Evolutionary conservation across 2,329 filamentous ascomycete genomes (phyloP).

Genomic region (Geosmithia flava): DNA sequence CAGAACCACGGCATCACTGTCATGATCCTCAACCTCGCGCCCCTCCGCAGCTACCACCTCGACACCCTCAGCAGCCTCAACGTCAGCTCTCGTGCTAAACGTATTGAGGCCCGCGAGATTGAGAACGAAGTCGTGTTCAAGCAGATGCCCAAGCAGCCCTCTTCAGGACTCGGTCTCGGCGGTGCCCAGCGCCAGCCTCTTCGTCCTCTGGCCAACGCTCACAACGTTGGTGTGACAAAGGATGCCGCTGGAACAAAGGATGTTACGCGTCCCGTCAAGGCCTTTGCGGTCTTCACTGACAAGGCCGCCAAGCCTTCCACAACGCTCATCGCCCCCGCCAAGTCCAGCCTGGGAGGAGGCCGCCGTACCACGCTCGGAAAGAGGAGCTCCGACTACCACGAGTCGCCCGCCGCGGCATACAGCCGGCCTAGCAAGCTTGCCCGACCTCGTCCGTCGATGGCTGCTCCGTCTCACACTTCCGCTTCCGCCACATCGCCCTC

Average conservation of each 20-base stretch:
- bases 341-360: constrained; percentile 11
- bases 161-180: constrained; percentile 18
- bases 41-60: constrained; percentile 82
- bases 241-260: constrained; percentile 29
- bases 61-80: constrained; percentile 91
- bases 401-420: not conserved
- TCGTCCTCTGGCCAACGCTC: constrained; percentile 60
- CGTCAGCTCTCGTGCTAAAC: constrained; percentile 89
- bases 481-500: constrained; percentile 10
- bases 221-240: constrained; percentile 44
- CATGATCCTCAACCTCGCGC: constrained; percentile 92
- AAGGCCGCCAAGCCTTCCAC: constrained; percentile 31
- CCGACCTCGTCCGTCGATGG: constrained; percentile 12
- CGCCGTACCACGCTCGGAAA: constrained; percentile 23
- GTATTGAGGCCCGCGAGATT: constrained; percentile 89
- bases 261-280: constrained; percentile 61
- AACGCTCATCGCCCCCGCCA: constrained; percentile 19
- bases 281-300: constrained; percentile 81
- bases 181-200: constrained; percentile 58
- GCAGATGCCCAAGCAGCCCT: constrained; percentile 48
- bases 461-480: not conserved
- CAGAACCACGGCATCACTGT: constrained; percentile 93
- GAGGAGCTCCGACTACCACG: constrained; percentile 24
- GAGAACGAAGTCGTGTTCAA: constrained; percentile 92
- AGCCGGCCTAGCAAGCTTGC: constrained; percentile 36